A percentile compares a stretch with the other conserved stretches of the same genome.
These are phyloP conservation scores for Lumnitzera littorea DNA, from an alignment of 345 rosid genomes.

Conservation along the genomic window DNA sequence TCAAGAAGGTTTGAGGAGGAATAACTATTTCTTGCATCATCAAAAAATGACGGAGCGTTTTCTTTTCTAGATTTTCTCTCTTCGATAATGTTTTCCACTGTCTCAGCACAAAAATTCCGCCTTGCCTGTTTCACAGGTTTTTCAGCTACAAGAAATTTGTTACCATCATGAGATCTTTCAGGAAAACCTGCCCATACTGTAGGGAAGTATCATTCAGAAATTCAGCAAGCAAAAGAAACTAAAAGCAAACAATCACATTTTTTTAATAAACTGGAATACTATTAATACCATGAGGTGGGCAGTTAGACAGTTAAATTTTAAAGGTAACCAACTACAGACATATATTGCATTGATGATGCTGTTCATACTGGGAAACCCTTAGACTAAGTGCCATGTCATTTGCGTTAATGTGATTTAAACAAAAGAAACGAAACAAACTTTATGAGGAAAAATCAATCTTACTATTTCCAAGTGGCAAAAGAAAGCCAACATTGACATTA, in stretches of 20 bases:
- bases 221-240: neutral
- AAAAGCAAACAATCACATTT: neutral
- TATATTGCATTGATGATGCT: too few species aligned
- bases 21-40: slow-evolving; percentile 32
- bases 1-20: slow-evolving; percentile 51
- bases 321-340: too few species aligned
- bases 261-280: too few species aligned
- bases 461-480: too few species aligned
- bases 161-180: slow-evolving; percentile 73
- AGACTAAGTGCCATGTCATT: too few species aligned
- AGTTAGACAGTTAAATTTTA: too few species aligned
- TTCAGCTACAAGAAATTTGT: slow-evolving; percentile 81
- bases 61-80: slow-evolving; percentile 60
- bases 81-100: slow-evolving; percentile 54
- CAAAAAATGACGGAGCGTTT: slow-evolving; percentile 57
- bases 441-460: too few species aligned
- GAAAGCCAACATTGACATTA: too few species aligned
- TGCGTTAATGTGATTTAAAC: too few species aligned
- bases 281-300: too few species aligned
- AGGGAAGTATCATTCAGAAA: neutral
- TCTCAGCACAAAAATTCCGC: slow-evolving; percentile 53
- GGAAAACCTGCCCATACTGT: slow-evolving; percentile 98
- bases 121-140: slow-evolving; percentile 46
- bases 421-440: too few species aligned
- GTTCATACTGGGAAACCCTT: too few species aligned